These are phyloP conservation scores for Moringa oleifera DNA, from an alignment of 345 rosid genomes.

Conservation along the genomic window DNA sequence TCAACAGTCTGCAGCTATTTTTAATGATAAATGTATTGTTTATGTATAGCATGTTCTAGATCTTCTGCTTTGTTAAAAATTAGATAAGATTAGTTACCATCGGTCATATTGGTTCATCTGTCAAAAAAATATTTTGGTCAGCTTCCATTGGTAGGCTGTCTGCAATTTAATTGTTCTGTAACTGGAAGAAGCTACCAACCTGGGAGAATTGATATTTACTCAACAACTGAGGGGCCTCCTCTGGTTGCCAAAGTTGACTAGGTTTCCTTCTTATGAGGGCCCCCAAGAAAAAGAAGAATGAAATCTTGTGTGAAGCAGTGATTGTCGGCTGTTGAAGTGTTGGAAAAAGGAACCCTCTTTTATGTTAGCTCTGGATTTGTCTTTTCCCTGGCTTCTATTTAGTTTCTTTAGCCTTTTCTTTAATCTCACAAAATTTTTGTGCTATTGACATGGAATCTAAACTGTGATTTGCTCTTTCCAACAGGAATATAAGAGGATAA, in stretches of 20 bases:
- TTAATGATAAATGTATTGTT: neutral
- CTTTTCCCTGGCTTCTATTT: no score
- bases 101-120: neutral
- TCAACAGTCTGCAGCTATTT: no score
- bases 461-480: neutral
- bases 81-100: neutral
- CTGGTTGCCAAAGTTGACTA: constrained; percentile 17
- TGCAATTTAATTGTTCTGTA: neutral
- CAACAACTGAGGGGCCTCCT: constrained; percentile 4
- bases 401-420: no score
- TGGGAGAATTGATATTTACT: neutral
- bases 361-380: no score
- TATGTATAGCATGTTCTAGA: neutral
- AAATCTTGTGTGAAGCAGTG: neutral
- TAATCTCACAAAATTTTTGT: neutral
- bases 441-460: neutral
- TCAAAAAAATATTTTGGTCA: neutral
- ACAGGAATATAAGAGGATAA: no score
- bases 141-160: constrained; percentile 7
- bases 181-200: neutral
- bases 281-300: neutral
- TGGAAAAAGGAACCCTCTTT: no score
- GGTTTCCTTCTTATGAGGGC: neutral
- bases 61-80: neutral
- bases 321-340: neutral